A percentile compares a stretch with the other conserved stretches of the same genome.
phyloP scores from a whole-genome alignment of 192 early-diverging fungal species.

The Backusella westeae region DNA sequence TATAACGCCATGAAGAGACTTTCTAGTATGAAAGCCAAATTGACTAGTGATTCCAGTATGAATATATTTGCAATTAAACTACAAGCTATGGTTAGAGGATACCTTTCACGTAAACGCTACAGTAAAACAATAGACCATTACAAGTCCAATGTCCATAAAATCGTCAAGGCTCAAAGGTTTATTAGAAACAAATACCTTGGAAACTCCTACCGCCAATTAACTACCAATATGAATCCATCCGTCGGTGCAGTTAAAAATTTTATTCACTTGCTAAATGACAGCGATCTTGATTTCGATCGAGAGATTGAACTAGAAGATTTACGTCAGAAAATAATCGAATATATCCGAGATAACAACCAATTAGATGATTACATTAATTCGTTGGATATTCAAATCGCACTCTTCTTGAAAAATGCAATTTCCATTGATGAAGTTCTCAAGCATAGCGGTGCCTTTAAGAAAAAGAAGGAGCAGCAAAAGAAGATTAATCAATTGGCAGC shows the following conservation, averaged over 20 bases:
- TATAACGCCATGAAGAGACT: neutral
- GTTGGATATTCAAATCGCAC: slow-evolving; percentile 94
- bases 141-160: slow-evolving; percentile 47
- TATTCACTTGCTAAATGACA: slow-evolving; percentile 85
- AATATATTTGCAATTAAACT: slow-evolving; percentile 46
- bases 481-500: slow-evolving; percentile 40
- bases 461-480: slow-evolving; percentile 44
- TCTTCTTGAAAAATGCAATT: slow-evolving; percentile 94
- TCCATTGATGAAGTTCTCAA: slow-evolving; percentile 91
- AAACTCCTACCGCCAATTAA: slow-evolving; percentile 21
- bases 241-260: slow-evolving; percentile 86
- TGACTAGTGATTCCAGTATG: neutral
- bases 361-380: slow-evolving; percentile 78
- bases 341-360: slow-evolving; percentile 88
- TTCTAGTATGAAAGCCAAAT: neutral
- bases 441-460: slow-evolving; percentile 29
- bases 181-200: slow-evolving; percentile 16
- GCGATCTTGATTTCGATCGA: slow-evolving; percentile 90
- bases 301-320: slow-evolving; percentile 81
- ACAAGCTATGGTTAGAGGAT: neutral
- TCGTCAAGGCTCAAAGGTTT: slow-evolving; percentile 66
- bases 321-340: slow-evolving; percentile 80
- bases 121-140: slow-evolving; percentile 56
- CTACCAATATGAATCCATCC: slow-evolving; percentile 68
- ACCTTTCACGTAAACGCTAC: neutral